Conservation (phyloP, 371 early-diverging fungal species). For the Mortierella sp. region DNA sequence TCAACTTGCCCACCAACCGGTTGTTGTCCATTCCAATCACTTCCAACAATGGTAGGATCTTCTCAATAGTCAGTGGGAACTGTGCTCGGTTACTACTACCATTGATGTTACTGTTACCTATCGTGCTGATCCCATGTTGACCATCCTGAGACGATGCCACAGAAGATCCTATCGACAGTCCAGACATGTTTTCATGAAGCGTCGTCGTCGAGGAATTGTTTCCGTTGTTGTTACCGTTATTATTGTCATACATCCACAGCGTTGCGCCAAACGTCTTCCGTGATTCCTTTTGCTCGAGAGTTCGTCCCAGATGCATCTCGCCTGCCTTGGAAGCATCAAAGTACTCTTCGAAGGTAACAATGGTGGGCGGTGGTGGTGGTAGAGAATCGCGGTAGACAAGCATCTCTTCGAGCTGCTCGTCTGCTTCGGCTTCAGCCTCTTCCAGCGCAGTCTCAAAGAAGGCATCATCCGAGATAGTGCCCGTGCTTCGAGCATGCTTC, state of each 20-base stretch:
- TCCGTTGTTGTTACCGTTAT: background rate
- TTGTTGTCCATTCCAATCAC: slow-evolving; percentile 56
- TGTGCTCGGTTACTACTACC: slow-evolving; percentile 6
- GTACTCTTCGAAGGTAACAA: slow-evolving; percentile 50
- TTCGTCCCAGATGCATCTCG: slow-evolving; percentile 51
- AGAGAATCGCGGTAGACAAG: slow-evolving; percentile 27
- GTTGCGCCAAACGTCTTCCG: slow-evolving; percentile 49
- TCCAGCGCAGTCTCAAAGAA: slow-evolving; percentile 47
- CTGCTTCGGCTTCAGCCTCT: slow-evolving; percentile 28
- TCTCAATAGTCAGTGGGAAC: slow-evolving; percentile 52
- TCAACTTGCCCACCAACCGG: slow-evolving; percentile 50
- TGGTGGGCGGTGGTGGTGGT: slow-evolving; percentile 33
- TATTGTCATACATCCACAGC: slow-evolving; percentile 55
- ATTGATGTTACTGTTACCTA: background rate
- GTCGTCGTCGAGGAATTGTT: background rate
- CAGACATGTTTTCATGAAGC: slow-evolving; percentile 10
- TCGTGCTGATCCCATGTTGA: background rate
- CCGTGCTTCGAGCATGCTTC: slow-evolving; percentile 41
- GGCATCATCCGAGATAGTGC: slow-evolving; percentile 52
- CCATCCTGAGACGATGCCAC: slow-evolving; percentile 5
- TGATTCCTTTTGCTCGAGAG: slow-evolving; percentile 47
- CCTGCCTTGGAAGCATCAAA: slow-evolving; percentile 38
- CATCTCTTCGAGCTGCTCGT: slow-evolving; percentile 15
- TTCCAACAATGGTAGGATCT: slow-evolving; percentile 44
- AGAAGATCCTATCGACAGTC: slow-evolving; percentile 6